Evolutionary conservation across 805 yeast species (phyloP), one percentile per base, ranked within the genome.

Genomic region (Brettanomyces nanus): DNA sequence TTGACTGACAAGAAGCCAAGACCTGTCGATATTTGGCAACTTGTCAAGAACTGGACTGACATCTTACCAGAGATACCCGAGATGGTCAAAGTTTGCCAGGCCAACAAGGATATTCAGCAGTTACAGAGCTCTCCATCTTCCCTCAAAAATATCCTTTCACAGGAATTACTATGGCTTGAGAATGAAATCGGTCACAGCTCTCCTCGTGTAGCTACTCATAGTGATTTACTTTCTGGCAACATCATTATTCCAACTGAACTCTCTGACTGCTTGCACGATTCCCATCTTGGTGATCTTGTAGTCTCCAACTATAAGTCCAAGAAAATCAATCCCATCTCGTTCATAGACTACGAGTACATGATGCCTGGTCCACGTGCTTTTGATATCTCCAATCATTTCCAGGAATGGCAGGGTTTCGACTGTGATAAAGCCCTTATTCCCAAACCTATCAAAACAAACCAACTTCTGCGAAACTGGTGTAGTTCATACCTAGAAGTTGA

Each of bases 321-420:
- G 20, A 35, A 29, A 13, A 33, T 28, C 26, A 61, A 61, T 35
- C 75, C 76, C 0, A 64, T 78, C 11, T 66, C 73, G 11, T 78
- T 80, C 47, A 80, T 80, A 33, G 87, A 80, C 52, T 80, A 80
- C 50, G 87, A 80, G 59, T 80, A 80, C 48, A 74, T 80, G 73
- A 65, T 76, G 44, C 80, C 79, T 9, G 82, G 81, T 3, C 85
- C 86, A 4, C 57, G 87, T 33, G 86, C 83, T 0, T 80, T 79
- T 51, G 87, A 80, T 51, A 76, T 80, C 18, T 80, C 86, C 11
- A 80, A 80, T 46, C 87, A 80, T 56, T 73, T 80, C 45, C 77
- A 78, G 53, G 87, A 80, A 53, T 80, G 89, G 86, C 92, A 82
- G 54, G 92, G 92, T 2, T 81, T 80, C 48, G 76, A 78, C 44